Percentiles rank a stretch among this genome's conserved stretches.
Evolutionary conservation across 1,139 yeast genomes (phyloP).

Genomic region (Blastobotrys indianensis): DNA sequence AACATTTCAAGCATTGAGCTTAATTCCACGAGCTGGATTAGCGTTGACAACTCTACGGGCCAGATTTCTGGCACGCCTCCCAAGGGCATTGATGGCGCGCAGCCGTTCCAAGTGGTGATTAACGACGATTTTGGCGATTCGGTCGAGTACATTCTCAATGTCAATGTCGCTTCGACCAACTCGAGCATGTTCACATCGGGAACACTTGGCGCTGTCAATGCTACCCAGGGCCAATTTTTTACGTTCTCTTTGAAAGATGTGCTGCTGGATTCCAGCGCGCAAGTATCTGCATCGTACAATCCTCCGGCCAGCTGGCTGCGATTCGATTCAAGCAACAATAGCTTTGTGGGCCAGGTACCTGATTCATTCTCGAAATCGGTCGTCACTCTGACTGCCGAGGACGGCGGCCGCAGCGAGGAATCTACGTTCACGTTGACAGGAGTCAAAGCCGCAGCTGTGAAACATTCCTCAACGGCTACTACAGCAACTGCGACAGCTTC

Average conservation of each 20-base stretch:
- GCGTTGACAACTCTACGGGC: slow-evolving; percentile 39
- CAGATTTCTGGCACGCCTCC: slow-evolving; percentile 49
- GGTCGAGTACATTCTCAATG: slow-evolving; percentile 52
- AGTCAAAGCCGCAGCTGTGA: slow-evolving; percentile 30
- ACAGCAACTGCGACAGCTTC: slow-evolving; percentile 18
- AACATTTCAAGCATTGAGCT: slow-evolving; percentile 53
- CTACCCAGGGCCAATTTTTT: slow-evolving; percentile 58
- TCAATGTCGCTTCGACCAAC: slow-evolving; percentile 34
- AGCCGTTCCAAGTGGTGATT: slow-evolving; percentile 49
- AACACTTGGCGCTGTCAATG: slow-evolving; percentile 44
- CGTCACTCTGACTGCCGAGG: slow-evolving; percentile 50
- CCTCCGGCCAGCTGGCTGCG: slow-evolving; percentile 56
- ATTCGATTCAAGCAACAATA: slow-evolving; percentile 53
- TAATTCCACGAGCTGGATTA: slow-evolving; percentile 47
- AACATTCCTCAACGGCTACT: slow-evolving; percentile 21
- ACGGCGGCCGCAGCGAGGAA: slow-evolving; percentile 30
- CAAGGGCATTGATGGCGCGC: slow-evolving; percentile 38
- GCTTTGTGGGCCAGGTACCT: slow-evolving; percentile 69
- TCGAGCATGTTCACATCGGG: slow-evolving; percentile 25
- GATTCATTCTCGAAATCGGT: slow-evolving; percentile 44
- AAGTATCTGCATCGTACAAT: slow-evolving; percentile 42
- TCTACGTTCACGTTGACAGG: slow-evolving; percentile 55
- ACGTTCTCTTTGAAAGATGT: slow-evolving; percentile 39
- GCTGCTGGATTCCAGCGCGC: slow-evolving; percentile 44
- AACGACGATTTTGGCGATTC: slow-evolving; percentile 59